Base-by-base conservation (phyloP, 2,329 filamentous ascomycete species). In the Ceratocystis cacaofunesta region DNA sequence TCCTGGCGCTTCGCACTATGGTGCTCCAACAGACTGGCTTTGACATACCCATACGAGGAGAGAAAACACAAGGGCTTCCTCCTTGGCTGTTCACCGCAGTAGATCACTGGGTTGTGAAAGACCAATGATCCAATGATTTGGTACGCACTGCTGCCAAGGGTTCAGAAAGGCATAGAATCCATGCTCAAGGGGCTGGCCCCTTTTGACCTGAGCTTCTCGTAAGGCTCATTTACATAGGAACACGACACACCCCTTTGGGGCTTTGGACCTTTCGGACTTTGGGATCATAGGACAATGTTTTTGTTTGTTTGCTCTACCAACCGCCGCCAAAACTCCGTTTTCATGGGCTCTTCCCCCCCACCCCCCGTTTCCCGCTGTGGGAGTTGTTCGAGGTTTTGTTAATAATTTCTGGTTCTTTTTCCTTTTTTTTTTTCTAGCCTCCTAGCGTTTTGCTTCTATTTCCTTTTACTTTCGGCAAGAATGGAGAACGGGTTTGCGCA, bases 111-210 rank as follows among this genome's bases (percentile, higher is more conserved):
- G 22, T 5, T 2, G 19, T 57, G 25, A 10, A 32, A 57, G 19
- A 22, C 19, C 22, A 57, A 57, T 57, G 25, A 30, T 57, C 52
- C 52, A 57, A 57, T 32, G 25, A 57, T 57, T 7, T 57, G 52
- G 52, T 57, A 50, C 61, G 10, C 30, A 17, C 43, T 44, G 48
- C 61, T 22, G 46, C n/a, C 46, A 50, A 50, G 46, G 46, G 46
- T 50, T 22, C 25, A 60, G 55, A 32, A 60, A 60, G 32, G 32
- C 25, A 36, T 15, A 30, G 5, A 62, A 46, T n/a, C 61, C 36
- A 8, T 62, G 36, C 61, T 44, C 41, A 62, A 30, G 61, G 61
- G 61, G 61, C 61, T 62, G 61, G 61, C 36, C 36, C 61, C 58
- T 46, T 46, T 62, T 62, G 61, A 25, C 30, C 41, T 46, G 43